Base-by-base conservation (phyloP, 495 filamentous ascomycete genomes). In the Darksidea phi region DNA sequence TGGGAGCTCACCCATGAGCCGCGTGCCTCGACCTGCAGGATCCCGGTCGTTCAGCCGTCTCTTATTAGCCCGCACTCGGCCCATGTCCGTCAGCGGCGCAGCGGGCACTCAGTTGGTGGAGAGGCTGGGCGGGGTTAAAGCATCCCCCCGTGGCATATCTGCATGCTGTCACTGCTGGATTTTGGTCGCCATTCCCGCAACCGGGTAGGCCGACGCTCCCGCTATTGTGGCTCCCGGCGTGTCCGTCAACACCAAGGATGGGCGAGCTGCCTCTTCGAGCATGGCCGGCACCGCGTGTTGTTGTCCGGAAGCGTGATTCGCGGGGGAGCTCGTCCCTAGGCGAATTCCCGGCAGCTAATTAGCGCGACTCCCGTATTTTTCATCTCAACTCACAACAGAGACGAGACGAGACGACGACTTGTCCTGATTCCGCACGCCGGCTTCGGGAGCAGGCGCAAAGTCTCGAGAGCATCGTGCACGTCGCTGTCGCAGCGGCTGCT, bases 71-170 rank as follows among this genome's bases (percentile, higher is more conserved):
- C 2, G 24, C 13, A 45, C 11, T 17, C 41, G 5, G 37, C 4
- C 10, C 13, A 42, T 13, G 7, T 21, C 51, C n/a, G 34, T 54
- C 48, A 51, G 48, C 23, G 25, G 23, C 26, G 8, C 20, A 23
- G 2, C 28, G 18, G 15, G 15, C 32, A 18, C 21, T 21, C 37
- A 15, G 43, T 52, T 60, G 47, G 57, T 23, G n/a, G 5, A 15
- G 4, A 15, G 15, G n/a, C n/a, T n/a, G n/a, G n/a, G n/a, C n/a
- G n/a, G n/a, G n/a, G n/a, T n/a, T n/a, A n/a, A n/a, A n/a, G n/a
- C n/a, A n/a, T n/a, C n/a, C n/a, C 58, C 58, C 17, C 58, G 58
- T 61, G 58, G 37, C n/a, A 55, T 32, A 12, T 61, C 37, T 11
- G 25, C 34, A 20, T 11, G 58, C 58, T 61, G 43, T 61, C 42